Evolutionary conservation across 139 green algal species (phyloP).

Genomic region (Chlorella sp.): DNA sequence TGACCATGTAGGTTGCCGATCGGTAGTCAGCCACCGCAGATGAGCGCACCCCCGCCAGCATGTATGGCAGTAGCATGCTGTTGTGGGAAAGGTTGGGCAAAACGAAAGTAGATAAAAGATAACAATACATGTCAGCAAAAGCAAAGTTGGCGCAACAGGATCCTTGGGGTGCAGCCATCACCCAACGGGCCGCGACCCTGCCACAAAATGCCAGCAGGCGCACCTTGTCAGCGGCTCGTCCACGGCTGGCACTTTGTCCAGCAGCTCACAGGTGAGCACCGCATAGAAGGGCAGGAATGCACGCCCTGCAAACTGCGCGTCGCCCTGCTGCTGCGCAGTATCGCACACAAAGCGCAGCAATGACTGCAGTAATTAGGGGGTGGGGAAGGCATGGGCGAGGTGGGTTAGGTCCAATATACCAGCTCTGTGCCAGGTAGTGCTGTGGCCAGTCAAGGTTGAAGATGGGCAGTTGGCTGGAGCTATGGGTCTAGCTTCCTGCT

Average conservation of each 20-base stretch:
- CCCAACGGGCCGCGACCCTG: too few species aligned
- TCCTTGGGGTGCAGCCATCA: too few species aligned
- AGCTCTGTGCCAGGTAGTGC: too few species aligned
- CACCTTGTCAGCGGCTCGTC: slow-evolving; percentile 28
- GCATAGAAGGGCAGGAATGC: slow-evolving; percentile 80
- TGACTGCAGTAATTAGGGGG: slow-evolving; percentile 10
- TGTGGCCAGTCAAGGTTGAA: too few species aligned
- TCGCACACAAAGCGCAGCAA: slow-evolving; percentile 70
- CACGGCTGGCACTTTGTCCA: slow-evolving; percentile 33
- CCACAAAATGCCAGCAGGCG: not conserved
- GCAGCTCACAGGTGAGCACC: slow-evolving; percentile 72
- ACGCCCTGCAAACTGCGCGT: slow-evolving; percentile 17
- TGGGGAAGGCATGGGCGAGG: too few species aligned
- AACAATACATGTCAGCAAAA: too few species aligned
- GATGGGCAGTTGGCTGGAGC: too few species aligned
- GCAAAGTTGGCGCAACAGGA: too few species aligned
- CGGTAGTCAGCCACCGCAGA: slow-evolving; percentile 64
- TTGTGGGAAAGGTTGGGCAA: too few species aligned
- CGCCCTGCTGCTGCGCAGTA: slow-evolving; percentile 48
- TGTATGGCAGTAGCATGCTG: slow-evolving; percentile 72
- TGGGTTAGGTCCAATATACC: too few species aligned
- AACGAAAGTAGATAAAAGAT: too few species aligned
- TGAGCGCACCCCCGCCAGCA: slow-evolving; percentile 68
- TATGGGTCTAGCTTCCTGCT: too few species aligned
- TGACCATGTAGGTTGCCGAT: slow-evolving; percentile 79